These are phyloP conservation scores for Cucumis hystrix DNA, from an alignment of 306 rosid species.

Conservation along the genomic window DNA sequence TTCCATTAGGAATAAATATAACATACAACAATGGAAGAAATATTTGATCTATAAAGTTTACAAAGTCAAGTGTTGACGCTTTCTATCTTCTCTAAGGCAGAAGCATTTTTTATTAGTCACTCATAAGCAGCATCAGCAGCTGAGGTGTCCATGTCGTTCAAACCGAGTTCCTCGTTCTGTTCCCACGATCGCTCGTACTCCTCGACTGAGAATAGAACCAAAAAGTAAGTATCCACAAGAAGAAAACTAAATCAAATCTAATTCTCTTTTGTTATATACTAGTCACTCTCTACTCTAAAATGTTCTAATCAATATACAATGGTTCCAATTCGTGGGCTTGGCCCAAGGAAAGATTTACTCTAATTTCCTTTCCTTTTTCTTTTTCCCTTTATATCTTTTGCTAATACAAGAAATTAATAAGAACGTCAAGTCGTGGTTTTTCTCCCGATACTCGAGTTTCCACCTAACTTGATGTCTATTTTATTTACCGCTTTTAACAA, in stretches of 20 bases:
- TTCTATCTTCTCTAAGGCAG: neutral
- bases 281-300: neutral
- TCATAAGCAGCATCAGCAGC: constrained; percentile 71
- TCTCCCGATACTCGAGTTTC: too few species aligned
- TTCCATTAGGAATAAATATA: neutral
- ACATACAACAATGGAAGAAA: neutral
- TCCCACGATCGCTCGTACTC: constrained; percentile 94
- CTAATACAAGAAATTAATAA: too few species aligned
- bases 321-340: too few species aligned
- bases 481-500: too few species aligned
- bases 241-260: neutral
- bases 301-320: neutral
- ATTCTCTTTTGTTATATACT: neutral
- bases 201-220: constrained; percentile 32
- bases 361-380: too few species aligned
- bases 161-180: constrained; percentile 88
- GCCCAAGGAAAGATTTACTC: too few species aligned
- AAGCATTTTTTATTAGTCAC: constrained; percentile 24
- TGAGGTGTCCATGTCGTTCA: constrained; percentile 84
- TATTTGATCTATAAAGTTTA: neutral
- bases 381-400: too few species aligned
- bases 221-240: neutral
- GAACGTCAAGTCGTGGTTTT: too few species aligned
- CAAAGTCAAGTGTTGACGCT: neutral
- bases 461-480: too few species aligned